Base-by-base conservation (phyloP, 768 basidiomycete genomes). In the Auricularia sp. region DNA sequence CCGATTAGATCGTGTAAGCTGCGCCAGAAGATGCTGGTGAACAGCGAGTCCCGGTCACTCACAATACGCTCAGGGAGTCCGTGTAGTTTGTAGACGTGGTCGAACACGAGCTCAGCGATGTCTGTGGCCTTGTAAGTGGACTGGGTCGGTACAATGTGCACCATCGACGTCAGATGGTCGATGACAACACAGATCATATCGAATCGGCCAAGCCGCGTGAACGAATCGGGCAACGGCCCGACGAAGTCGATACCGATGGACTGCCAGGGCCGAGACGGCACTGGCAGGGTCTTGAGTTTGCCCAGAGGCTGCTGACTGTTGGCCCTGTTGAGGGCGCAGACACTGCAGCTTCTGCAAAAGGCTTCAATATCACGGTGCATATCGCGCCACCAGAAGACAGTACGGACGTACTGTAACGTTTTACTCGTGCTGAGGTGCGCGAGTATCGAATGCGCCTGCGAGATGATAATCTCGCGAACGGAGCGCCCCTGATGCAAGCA, bases 1-100 rank as follows among this genome's bases (percentile, higher is more conserved):
- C 75, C 74, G 0, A 77, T 63, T 3, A 70, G 69, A 45, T 67
- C 56, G 65, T 78, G 69, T 0, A 81, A 67, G 3, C 71, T 68
- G 10, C 63, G 58, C 81, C 80, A 82, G 65, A 81, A 81, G 0
- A 58, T 63, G 21, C 77, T 77, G 0, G 78, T 81, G 67, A 82
- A 82, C 3, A 78, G 67, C 0, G 73, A 65, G 62, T 81, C 79
- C 0, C 79, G 67, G 63, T 82, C 79, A 18, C 74, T 77, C 0
- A 82, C 70, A 0, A 83, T 79, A 0, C 64, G 33, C 2, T 67
- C 64, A 0, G 78, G 80, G 0, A 81, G 62, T 0, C 80, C 79
- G 64, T 81, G 78, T 0, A 69, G 67, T 8, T 75, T 76, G 36
- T 78, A 79, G 0, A 80, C 68, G 1, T 73, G 44, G 0, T 69